Evolutionary conservation across 306 rosid species (phyloP).

Genomic region (Parietaria judaica): DNA sequence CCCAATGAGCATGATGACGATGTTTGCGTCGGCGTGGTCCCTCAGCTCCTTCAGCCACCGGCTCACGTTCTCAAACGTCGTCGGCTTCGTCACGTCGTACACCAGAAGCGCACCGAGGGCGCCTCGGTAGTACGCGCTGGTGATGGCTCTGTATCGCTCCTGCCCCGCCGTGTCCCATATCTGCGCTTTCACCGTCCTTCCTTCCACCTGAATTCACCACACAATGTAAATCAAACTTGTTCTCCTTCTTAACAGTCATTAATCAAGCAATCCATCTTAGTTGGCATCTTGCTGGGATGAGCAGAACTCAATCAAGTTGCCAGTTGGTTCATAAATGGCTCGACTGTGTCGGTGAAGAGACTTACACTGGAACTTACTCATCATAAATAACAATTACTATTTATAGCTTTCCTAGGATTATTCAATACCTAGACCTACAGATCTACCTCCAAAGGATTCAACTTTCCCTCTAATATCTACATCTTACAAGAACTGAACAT

Average conservation of each 20-base stretch:
- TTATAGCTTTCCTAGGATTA: too few relatives aligned
- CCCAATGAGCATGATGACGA: conserved; percentile 80
- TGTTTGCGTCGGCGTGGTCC: conserved; percentile 89
- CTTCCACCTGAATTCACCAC: conserved; percentile 55
- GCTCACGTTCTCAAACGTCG: conserved; percentile 70
- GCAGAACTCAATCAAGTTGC: neutral
- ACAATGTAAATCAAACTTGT: neutral
- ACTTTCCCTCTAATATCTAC: too few relatives aligned
- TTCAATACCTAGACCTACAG: too few relatives aligned
- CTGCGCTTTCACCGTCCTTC: conserved; percentile 83
- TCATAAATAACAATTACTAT: neutral
- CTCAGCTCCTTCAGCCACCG: conserved; percentile 95
- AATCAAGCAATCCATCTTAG: neutral
- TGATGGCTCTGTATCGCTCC: conserved; percentile 91
- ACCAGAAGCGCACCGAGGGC: conserved; percentile 93
- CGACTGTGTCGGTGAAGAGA: neutral
- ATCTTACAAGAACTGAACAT: too few relatives aligned
- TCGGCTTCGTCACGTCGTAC: conserved; percentile 77
- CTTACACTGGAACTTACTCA: neutral
- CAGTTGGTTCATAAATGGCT: neutral
- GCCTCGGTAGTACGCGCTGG: conserved; percentile 89
- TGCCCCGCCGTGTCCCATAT: conserved; percentile 99
- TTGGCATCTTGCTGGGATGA: neutral
- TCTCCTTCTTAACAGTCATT: neutral
- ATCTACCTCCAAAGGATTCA: too few relatives aligned